Evolutionary conservation across 495 filamentous ascomycete genomes (phyloP).

Genomic region (Xylaria curta): DNA sequence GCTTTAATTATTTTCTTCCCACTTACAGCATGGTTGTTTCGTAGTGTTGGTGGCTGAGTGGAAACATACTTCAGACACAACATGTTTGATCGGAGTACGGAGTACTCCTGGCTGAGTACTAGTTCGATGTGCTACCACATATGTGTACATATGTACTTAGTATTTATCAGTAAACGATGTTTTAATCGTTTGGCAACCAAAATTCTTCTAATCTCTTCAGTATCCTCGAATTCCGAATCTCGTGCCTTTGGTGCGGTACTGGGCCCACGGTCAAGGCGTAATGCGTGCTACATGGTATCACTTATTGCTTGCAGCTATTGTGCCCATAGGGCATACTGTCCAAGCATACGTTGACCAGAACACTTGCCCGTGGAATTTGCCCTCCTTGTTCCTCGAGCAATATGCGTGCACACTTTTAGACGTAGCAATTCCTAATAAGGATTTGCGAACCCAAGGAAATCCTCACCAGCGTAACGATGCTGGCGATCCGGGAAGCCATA

Average conservation of each 20-base stretch:
- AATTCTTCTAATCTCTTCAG: background rate
- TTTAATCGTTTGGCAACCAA: background rate
- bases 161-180: background rate
- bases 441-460: background rate
- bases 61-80: constrained; percentile 7
- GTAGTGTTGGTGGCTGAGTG: constrained; percentile 25
- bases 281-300: background rate
- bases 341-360: background rate
- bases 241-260: background rate
- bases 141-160: background rate
- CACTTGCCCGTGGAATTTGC: background rate
- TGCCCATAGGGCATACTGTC: background rate
- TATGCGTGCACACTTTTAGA: background rate
- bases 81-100: constrained; percentile 2
- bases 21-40: background rate
- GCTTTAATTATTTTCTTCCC: background rate
- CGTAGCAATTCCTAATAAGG: background rate
- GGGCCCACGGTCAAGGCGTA: background rate
- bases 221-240: background rate
- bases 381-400: background rate
- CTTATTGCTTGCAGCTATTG: background rate
- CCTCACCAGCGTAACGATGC: background rate
- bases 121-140: background rate
- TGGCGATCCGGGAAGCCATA: background rate
- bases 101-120: background rate